Percentiles rank a stretch among this genome's conserved stretches.
Evolutionary conservation across 257 asterid genomes (phyloP).

Genomic region (Rubia yunnanensis): DNA sequence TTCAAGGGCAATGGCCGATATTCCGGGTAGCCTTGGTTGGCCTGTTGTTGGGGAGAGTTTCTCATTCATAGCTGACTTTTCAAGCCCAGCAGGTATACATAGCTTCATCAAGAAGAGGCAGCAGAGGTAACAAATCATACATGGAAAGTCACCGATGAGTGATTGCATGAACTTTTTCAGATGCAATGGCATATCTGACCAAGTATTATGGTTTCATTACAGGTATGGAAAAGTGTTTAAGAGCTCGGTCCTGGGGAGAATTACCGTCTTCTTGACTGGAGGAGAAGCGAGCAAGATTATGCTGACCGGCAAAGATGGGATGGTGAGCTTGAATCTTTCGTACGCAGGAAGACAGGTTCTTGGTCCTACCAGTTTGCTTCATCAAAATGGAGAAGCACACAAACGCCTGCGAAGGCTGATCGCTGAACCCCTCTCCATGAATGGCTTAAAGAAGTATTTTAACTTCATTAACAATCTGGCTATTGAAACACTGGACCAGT

Average conservation of each 20-base stretch:
- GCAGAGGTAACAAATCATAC: conserved; percentile 28
- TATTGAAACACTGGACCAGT: conserved; percentile 54
- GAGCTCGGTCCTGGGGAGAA: conserved; percentile 67
- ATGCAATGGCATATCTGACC: neutral
- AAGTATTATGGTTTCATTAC: neutral
- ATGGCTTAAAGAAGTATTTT: conserved; percentile 57
- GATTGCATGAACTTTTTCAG: neutral
- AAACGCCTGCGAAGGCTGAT: conserved; percentile 58
- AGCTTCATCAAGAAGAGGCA: conserved; percentile 77
- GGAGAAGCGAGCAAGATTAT: conserved; percentile 68
- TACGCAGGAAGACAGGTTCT: conserved; percentile 82
- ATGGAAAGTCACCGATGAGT: neutral
- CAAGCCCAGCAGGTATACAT: conserved; percentile 57
- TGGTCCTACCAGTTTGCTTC: conserved; percentile 76
- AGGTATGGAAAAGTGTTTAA: conserved; percentile 94
- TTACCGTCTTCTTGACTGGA: conserved; percentile 70
- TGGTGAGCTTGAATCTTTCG: conserved; percentile 70
- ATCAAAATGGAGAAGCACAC: conserved; percentile 74
- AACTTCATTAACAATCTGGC: conserved; percentile 64
- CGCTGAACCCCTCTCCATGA: conserved; percentile 69
- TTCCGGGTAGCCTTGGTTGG: conserved; percentile 83
- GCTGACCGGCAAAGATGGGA: conserved; percentile 78
- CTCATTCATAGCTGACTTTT: conserved; percentile 56
- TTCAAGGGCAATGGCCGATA: conserved; percentile 47
- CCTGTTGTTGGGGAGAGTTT: conserved; percentile 76